Percentiles rank a stretch among this genome's conserved stretches.
Conservation (phyloP, 2,329 filamentous ascomycete genomes). For the Apiospora arundinis region DNA sequence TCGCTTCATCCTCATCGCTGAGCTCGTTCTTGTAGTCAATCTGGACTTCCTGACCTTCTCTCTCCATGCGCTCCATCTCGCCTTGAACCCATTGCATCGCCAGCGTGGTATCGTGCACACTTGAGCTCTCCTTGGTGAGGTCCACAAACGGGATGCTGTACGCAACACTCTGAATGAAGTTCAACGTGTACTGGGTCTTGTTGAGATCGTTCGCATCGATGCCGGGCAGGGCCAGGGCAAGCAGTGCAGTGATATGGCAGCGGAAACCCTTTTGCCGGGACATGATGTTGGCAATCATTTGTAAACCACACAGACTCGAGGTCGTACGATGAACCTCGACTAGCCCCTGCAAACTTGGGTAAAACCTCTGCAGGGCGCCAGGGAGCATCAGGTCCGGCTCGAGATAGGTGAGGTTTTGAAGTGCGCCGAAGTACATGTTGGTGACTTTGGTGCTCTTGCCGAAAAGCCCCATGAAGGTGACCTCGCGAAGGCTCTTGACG, state of each 20-base stretch:
- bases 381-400: slow-evolving; percentile 92
- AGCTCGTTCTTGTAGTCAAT: slow-evolving; percentile 86
- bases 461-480: slow-evolving; percentile 98
- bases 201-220: slow-evolving; percentile 98
- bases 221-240: slow-evolving; percentile 91
- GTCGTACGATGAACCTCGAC: slow-evolving; percentile 97
- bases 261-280: slow-evolving; percentile 93
- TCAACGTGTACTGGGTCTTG: slow-evolving; percentile 92
- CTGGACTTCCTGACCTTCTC: slow-evolving; percentile 81
- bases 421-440: slow-evolving; percentile 86
- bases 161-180: slow-evolving; percentile 93
- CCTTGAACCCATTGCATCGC: slow-evolving; percentile 93
- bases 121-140: slow-evolving; percentile 71
- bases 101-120: slow-evolving; percentile 74
- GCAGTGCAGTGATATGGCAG: slow-evolving; percentile 90
- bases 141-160: slow-evolving; percentile 95
- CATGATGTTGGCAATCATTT: slow-evolving; percentile 92
- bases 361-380: slow-evolving; percentile 92
- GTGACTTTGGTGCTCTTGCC: slow-evolving; percentile 93
- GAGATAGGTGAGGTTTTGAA: slow-evolving; percentile 88
- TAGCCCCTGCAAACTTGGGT: slow-evolving; percentile 93
- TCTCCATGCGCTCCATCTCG: slow-evolving; percentile 93
- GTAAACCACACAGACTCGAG: slow-evolving; percentile 88
- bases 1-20: slow-evolving; percentile 83
- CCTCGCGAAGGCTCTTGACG: slow-evolving; percentile 86